These are phyloP conservation scores for Diphasiastrum complanatum DNA, from an alignment of 83 land plant genomes.

Conservation along the genomic window DNA sequence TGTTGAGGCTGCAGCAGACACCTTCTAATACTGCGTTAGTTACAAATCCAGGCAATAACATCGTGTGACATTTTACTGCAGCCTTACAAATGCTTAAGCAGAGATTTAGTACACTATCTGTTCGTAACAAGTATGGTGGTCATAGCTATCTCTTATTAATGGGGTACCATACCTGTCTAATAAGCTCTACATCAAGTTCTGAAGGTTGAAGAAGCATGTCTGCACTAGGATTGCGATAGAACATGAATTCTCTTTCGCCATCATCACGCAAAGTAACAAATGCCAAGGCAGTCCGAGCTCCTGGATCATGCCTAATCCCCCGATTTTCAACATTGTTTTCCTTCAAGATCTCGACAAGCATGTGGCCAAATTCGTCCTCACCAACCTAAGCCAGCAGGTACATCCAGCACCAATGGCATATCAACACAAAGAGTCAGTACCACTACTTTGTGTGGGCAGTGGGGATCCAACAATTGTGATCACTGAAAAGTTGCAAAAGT, in stretches of 20 bases:
- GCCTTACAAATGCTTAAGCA: no score
- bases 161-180: conserved; percentile 2
- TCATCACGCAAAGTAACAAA: conserved; percentile 65
- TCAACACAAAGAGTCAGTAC: no score
- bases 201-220: conserved; percentile 62
- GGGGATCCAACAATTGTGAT: background rate
- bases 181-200: conserved; percentile 53
- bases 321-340: conserved; percentile 44
- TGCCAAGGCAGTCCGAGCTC: conserved; percentile 72
- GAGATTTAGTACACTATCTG: no score
- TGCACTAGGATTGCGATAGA: conserved; percentile 73
- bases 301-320: conserved; percentile 51
- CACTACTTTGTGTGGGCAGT: background rate
- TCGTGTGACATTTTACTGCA: no score
- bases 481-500: background rate
- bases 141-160: background rate
- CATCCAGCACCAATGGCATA: no score
- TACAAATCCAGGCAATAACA: background rate
- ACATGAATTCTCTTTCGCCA: conserved; percentile 83
- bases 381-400: conserved; percentile 25
- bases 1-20: background rate
- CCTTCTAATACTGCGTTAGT: background rate
- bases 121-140: no score
- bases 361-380: conserved; percentile 72
- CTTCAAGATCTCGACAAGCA: conserved; percentile 54